phyloP scores from a whole-genome alignment of 108 stramenopile genomes.

The Fistulifera solaris region DNA sequence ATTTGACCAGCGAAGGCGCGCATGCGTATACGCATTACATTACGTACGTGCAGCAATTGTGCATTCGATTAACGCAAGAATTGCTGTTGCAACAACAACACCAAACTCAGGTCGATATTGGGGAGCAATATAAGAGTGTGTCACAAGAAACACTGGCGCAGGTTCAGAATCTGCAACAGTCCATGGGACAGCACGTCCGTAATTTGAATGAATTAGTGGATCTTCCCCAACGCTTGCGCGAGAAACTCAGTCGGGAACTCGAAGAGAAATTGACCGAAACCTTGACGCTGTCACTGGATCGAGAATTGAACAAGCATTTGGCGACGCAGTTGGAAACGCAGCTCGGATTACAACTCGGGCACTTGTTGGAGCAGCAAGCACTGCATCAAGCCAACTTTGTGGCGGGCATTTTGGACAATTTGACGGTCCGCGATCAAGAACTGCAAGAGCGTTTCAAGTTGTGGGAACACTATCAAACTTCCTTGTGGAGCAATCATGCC shows the following conservation, averaged over 20 bases:
- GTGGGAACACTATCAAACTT: background rate
- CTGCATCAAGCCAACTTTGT: background rate
- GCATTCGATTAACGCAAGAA: slow-evolving; percentile 26
- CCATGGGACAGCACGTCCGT: too few species aligned
- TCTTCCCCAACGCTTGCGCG: too few species aligned
- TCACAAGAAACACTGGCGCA: too few species aligned
- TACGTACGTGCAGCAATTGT: slow-evolving; percentile 24
- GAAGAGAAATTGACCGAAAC: background rate
- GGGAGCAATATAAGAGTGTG: too few species aligned
- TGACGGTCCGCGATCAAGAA: background rate
- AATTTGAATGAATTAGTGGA: too few species aligned
- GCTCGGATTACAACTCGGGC: background rate
- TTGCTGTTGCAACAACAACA: slow-evolving; percentile 11
- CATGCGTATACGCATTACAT: slow-evolving; percentile 27
- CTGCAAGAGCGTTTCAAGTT: slow-evolving; percentile 1
- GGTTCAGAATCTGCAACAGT: too few species aligned
- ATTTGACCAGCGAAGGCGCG: slow-evolving; percentile 17
- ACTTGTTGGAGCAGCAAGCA: background rate
- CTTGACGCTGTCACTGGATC: background rate
- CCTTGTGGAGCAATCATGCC: background rate
- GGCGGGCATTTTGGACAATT: background rate
- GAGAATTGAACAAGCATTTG: background rate
- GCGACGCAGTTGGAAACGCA: background rate
- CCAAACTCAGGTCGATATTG: slow-evolving; percentile 1
- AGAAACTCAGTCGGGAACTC: too few species aligned